phyloP scores from a whole-genome alignment of 1,284 basidiomycete species.

The Hemileccinum hortonii region DNA sequence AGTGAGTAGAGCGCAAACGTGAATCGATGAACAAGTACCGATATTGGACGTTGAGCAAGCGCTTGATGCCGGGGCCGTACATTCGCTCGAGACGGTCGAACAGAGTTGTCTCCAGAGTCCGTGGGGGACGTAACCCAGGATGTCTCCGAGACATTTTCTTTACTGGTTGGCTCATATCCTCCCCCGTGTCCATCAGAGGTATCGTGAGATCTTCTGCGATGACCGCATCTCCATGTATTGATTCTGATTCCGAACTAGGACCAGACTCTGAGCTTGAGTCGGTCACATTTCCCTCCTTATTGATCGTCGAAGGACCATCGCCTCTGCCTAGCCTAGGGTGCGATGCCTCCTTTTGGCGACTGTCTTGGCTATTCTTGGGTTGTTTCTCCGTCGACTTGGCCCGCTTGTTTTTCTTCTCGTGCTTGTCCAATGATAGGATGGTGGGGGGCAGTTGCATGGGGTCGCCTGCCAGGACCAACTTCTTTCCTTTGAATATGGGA shows the following conservation, averaged over 20 bases:
- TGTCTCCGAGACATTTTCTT: constrained; percentile 21
- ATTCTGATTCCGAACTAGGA: constrained; percentile 15
- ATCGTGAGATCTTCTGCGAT: constrained; percentile 19
- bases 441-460: constrained; percentile 94
- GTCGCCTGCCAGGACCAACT: constrained; percentile 87
- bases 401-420: constrained; percentile 30
- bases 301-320: background rate
- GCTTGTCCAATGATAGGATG: constrained; percentile 63
- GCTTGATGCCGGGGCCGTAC: constrained; percentile 82
- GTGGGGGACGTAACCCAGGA: constrained; percentile 57
- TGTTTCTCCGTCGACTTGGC: constrained; percentile 10
- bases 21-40: constrained; percentile 44
- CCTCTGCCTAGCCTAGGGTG: background rate
- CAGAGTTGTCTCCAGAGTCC: constrained; percentile 82
- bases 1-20: background rate
- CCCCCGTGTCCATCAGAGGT: constrained; percentile 6
- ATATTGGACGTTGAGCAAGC: constrained; percentile 85
- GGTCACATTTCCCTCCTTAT: background rate
- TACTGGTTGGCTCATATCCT: constrained; percentile 14
- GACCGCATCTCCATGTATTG: constrained; percentile 21
- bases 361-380: constrained; percentile 5
- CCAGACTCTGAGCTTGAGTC: constrained; percentile 9
- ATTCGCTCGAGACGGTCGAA: constrained; percentile 89
- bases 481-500: constrained; percentile 86
- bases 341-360: background rate